Evolutionary conservation across 1,284 basidiomycete species (phyloP).

Genomic region (Tetrapyrgos nigripes): DNA sequence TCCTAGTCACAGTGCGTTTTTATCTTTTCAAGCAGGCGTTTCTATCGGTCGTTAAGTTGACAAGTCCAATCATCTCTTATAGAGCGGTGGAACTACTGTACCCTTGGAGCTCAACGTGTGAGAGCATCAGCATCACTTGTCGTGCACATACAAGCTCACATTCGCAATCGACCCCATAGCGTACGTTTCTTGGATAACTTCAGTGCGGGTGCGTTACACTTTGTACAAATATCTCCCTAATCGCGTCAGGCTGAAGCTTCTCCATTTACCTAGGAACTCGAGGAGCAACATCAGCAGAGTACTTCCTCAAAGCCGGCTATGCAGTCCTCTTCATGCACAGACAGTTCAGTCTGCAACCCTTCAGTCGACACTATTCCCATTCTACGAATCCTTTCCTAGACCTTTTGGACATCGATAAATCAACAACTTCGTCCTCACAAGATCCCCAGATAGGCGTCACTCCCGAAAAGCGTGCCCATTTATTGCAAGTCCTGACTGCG

Average conservation of each 20-base stretch:
- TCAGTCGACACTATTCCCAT: conserved; percentile 96
- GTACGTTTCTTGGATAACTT: conserved; percentile 99
- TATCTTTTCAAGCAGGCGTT: conserved; percentile 7
- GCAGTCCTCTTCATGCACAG: conserved; percentile 99
- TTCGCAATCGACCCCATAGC: conserved; percentile 50
- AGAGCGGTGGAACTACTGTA: conserved; percentile 97
- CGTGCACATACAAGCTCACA: conserved; percentile 23
- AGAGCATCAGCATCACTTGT: conserved; percentile 43
- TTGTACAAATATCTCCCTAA: background rate
- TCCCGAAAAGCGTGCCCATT: conserved; percentile 63
- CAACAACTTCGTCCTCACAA: conserved; percentile 21
- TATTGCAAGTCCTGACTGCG: conserved; percentile 78
- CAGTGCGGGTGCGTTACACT: conserved; percentile 77
- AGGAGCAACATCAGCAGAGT: conserved; percentile 97
- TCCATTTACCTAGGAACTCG: conserved; percentile 72
- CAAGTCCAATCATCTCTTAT: conserved; percentile 16
- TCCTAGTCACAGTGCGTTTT: conserved; percentile 88
- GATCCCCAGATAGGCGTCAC: conserved; percentile 67
- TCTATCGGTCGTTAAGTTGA: conserved; percentile 10
- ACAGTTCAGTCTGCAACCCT: conserved; percentile 96
- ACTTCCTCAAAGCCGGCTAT: conserved; percentile 93
- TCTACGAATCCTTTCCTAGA: conserved; percentile 98
- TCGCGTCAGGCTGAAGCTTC: background rate
- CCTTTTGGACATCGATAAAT: conserved; percentile 80
- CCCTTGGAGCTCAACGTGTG: conserved; percentile 97